phyloP scores from a whole-genome alignment of 1,139 yeast species.

The Yamadazyma conglobata region DNA sequence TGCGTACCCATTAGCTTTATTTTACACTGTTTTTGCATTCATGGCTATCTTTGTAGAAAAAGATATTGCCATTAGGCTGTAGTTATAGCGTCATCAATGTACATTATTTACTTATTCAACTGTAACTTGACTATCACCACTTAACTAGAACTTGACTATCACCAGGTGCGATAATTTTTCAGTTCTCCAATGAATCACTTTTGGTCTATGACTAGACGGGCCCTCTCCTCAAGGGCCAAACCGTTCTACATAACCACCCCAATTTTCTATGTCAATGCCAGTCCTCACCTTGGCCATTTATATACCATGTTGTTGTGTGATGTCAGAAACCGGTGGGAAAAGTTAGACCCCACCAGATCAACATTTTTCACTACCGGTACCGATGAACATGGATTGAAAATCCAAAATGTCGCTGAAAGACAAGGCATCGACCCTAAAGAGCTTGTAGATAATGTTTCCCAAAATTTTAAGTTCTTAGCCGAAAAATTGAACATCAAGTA shows the following conservation, averaged over 20 bases:
- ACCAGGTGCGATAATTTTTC: not conserved
- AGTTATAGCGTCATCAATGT: not conserved
- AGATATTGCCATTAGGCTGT: slow-evolving; percentile 9
- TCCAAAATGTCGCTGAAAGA: slow-evolving; percentile 64
- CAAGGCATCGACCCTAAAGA: slow-evolving; percentile 51
- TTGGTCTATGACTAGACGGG: too few species aligned
- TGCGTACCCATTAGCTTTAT: slow-evolving; percentile 90
- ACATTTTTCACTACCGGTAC: slow-evolving; percentile 84
- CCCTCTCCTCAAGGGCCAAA: too few species aligned
- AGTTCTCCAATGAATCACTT: not conserved
- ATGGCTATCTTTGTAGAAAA: slow-evolving; percentile 89
- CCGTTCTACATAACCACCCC: slow-evolving; percentile 79
- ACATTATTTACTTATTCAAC: not conserved
- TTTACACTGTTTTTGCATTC: slow-evolving; percentile 90
- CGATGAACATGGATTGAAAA: slow-evolving; percentile 95
- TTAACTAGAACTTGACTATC: not conserved
- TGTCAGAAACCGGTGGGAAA: slow-evolving; percentile 71
- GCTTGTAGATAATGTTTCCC: slow-evolving; percentile 70
- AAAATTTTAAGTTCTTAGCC: slow-evolving; percentile 64
- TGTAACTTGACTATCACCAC: not conserved
- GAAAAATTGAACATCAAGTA: slow-evolving; percentile 51
- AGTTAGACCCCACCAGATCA: slow-evolving; percentile 28
- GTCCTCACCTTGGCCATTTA: slow-evolving; percentile 91
- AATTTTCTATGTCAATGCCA: slow-evolving; percentile 93
- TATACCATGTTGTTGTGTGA: slow-evolving; percentile 87